Evolutionary conservation across 306 rosid species (phyloP).

Genomic region (Cajanus cajan): DNA sequence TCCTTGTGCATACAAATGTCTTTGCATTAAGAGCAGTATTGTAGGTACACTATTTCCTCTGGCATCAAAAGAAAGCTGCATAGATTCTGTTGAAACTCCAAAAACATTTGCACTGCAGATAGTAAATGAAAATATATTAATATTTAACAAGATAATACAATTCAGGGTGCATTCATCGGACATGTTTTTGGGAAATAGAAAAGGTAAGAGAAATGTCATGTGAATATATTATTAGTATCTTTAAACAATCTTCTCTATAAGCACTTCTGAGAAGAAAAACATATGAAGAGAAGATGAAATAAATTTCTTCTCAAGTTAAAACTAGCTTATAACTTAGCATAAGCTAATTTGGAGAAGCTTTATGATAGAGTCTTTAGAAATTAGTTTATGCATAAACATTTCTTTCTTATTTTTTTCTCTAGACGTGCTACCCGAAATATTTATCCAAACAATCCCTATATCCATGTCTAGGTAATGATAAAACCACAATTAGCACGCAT

Average conservation of each 20-base stretch:
- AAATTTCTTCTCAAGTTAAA: too few species aligned
- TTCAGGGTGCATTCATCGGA: neutral
- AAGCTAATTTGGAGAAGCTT: too few species aligned
- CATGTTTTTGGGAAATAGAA: neutral
- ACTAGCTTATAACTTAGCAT: too few species aligned
- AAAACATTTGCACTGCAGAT: slow-evolving; percentile 79
- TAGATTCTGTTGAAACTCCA: slow-evolving; percentile 97
- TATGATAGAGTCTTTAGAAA: too few species aligned
- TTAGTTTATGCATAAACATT: too few species aligned
- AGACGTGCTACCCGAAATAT: too few species aligned
- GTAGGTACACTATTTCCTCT: slow-evolving; percentile 98
- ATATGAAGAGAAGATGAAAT: too few species aligned
- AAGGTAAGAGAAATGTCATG: neutral
- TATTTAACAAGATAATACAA: slow-evolving; percentile 24
- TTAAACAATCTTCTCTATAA: too few species aligned
- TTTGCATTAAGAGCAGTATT: slow-evolving; percentile 88
- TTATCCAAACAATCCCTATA: too few species aligned
- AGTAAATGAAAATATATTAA: slow-evolving; percentile 39
- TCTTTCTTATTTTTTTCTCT: too few species aligned
- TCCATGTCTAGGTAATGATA: neutral
- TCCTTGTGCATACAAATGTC: slow-evolving; percentile 78
- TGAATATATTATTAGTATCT: too few species aligned
- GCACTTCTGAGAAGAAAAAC: too few species aligned
- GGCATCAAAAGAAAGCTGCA: slow-evolving; percentile 98
- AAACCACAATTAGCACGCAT: slow-evolving; percentile 5